Evolutionary conservation across 2,329 filamentous ascomycete genomes (phyloP).

Genomic region (Penicillium olsonii): DNA sequence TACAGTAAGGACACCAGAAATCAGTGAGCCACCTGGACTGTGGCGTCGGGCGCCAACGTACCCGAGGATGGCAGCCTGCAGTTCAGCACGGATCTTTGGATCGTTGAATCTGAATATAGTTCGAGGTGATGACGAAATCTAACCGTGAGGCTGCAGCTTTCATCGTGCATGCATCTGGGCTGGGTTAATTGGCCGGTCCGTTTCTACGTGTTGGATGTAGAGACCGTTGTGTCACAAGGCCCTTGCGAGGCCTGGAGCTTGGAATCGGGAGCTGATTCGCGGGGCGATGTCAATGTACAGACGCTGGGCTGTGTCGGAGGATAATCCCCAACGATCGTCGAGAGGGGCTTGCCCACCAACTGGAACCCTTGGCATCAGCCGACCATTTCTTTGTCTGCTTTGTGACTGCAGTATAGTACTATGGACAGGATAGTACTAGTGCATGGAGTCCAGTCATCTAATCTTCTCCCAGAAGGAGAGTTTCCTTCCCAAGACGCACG

Average conservation of each 20-base stretch:
- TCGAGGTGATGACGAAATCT: constrained; percentile 5
- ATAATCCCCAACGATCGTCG: constrained; percentile 13
- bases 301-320: constrained; percentile 1
- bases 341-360: constrained; percentile 1
- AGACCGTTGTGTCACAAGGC: constrained; percentile 18
- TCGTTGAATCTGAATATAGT: not conserved
- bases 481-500: constrained; percentile 11
- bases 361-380: not conserved
- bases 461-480: not conserved
- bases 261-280: too few relatives aligned
- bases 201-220: too few relatives aligned
- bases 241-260: constrained; percentile 6
- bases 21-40: constrained; percentile 22
- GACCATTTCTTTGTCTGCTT: not conserved
- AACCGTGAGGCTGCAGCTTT: constrained; percentile 6
- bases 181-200: too few relatives aligned
- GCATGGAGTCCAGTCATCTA: too few relatives aligned
- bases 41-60: constrained; percentile 17
- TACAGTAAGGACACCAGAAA: too few relatives aligned
- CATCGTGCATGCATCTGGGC: constrained; percentile 6
- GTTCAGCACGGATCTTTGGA: not conserved
- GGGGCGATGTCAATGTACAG: too few relatives aligned
- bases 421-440: too few relatives aligned
- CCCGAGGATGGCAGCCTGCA: constrained; percentile 19
- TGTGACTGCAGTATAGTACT: too few relatives aligned